phyloP scores from a whole-genome alignment of 441 rosid genomes.

The Codiaeum variegatum region DNA sequence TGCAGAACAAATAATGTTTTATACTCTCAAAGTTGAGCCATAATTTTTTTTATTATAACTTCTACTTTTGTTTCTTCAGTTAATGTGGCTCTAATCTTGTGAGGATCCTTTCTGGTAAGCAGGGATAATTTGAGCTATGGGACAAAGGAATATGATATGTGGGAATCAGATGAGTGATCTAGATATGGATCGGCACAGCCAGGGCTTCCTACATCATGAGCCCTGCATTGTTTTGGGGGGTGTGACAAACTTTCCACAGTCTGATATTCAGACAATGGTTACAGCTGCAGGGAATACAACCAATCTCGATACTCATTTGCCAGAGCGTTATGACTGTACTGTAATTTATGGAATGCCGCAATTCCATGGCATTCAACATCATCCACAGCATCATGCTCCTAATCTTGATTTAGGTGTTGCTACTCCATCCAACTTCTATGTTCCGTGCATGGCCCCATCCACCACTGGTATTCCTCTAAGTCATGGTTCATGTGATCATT shows the following conservation, averaged over 20 bases:
- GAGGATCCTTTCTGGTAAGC: slow-evolving; percentile 16
- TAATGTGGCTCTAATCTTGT: slow-evolving; percentile 14
- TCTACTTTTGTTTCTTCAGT: slow-evolving; percentile 8
- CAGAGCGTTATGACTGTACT: slow-evolving; percentile 46
- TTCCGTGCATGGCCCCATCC: slow-evolving; percentile 36
- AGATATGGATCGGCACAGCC: slow-evolving; percentile 53
- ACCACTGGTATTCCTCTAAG: slow-evolving; percentile 38
- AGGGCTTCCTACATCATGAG: slow-evolving; percentile 40
- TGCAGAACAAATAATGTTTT: neutral
- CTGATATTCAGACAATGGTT: slow-evolving; percentile 41
- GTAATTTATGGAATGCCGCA: slow-evolving; percentile 44
- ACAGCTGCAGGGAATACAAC: slow-evolving; percentile 38
- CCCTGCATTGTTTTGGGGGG: slow-evolving; percentile 48
- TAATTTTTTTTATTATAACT: neutral
- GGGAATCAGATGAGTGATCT: slow-evolving; percentile 41
- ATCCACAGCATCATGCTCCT: slow-evolving; percentile 35
- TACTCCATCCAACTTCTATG: slow-evolving; percentile 42
- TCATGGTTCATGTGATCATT: slow-evolving; percentile 46
- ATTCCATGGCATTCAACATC: slow-evolving; percentile 48
- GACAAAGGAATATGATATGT: slow-evolving; percentile 48
- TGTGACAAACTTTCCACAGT: slow-evolving; percentile 39
- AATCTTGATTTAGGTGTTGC: slow-evolving; percentile 47
- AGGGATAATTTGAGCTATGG: slow-evolving; percentile 47
- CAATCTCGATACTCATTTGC: slow-evolving; percentile 38
- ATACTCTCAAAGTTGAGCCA: neutral